Percentiles rank a stretch among this genome's conserved stretches.
phyloP scores from a whole-genome alignment of 805 yeast species.

The Candida pseudofarinosa region DNA sequence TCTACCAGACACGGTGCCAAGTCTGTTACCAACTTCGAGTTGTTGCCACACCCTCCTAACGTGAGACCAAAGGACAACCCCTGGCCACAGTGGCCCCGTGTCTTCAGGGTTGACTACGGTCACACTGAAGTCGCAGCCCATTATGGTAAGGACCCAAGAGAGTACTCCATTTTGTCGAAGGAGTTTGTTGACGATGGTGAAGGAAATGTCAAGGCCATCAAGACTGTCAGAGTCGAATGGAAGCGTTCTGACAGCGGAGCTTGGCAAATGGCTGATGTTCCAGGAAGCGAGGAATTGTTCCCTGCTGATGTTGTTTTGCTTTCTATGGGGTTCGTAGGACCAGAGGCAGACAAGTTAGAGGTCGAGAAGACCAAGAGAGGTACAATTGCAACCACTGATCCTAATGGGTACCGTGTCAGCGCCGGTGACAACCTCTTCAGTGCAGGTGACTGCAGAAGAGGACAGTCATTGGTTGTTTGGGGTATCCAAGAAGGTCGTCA shows the following conservation, averaged over 20 bases:
- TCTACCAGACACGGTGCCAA: slow-evolving; percentile 96
- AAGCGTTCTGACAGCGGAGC: slow-evolving; percentile 92
- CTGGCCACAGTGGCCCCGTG: slow-evolving; percentile 99
- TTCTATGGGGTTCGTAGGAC: slow-evolving; percentile 98
- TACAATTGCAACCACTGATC: slow-evolving; percentile 62
- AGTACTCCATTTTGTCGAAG: slow-evolving; percentile 90
- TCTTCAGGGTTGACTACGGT: slow-evolving; percentile 97
- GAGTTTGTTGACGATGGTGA: slow-evolving; percentile 94
- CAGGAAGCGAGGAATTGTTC: slow-evolving; percentile 90
- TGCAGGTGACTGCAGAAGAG: slow-evolving; percentile 99
- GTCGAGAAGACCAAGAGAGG: slow-evolving; percentile 78
- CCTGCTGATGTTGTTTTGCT: slow-evolving; percentile 91
- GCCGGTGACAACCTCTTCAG: slow-evolving; percentile 71
- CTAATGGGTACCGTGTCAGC: slow-evolving; percentile 63
- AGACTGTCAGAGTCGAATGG: slow-evolving; percentile 98
- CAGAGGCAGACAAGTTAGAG: slow-evolving; percentile 76
- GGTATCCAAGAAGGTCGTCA: slow-evolving; percentile 99
- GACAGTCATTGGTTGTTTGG: slow-evolving; percentile 97
- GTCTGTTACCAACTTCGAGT: slow-evolving; percentile 89
- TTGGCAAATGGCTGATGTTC: slow-evolving; percentile 98
- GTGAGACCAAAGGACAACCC: slow-evolving; percentile 91
- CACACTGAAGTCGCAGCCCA: slow-evolving; percentile 93
- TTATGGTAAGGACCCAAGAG: slow-evolving; percentile 97
- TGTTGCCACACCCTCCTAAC: slow-evolving; percentile 87
- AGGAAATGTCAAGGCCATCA: slow-evolving; percentile 92